phyloP scores from a whole-genome alignment of 345 rosid genomes.

The Raphanus raphanistrum region DNA sequence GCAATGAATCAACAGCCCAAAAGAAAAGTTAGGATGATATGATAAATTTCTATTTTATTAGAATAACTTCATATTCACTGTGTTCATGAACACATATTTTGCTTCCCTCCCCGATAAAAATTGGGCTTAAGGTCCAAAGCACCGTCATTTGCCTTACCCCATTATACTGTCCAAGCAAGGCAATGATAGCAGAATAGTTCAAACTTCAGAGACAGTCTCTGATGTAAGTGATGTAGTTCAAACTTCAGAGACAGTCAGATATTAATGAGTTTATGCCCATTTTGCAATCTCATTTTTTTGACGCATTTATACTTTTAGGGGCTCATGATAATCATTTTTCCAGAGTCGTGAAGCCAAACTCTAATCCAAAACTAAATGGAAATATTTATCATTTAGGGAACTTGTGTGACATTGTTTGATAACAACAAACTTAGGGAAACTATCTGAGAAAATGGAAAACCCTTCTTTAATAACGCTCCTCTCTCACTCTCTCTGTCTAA shows the following conservation, averaged over 20 bases:
- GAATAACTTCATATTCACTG: no score
- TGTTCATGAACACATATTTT: no score
- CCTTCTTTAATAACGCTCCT: background rate
- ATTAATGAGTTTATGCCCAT: background rate
- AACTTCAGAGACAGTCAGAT: background rate
- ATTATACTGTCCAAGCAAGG: no score
- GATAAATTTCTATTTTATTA: no score
- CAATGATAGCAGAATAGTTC: no score
- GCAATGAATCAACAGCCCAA: no score
- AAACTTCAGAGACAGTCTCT: no score
- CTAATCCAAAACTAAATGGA: slow-evolving; percentile 16
- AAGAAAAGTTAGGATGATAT: no score
- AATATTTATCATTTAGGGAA: slow-evolving; percentile 14
- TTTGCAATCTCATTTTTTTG: background rate
- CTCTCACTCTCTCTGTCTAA: background rate
- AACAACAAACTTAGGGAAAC: slow-evolving; percentile 14
- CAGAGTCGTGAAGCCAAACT: slow-evolving; percentile 37
- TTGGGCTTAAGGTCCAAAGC: no score
- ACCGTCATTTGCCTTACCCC: no score
- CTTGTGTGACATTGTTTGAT: background rate
- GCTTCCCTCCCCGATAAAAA: no score
- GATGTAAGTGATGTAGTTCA: no score
- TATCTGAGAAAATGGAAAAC: slow-evolving; percentile 9
- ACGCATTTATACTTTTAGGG: background rate
- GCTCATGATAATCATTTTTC: background rate